These are phyloP conservation scores for Paracamarosporium sp. DNA, from an alignment of 2,329 filamentous ascomycete genomes.

Conservation along the genomic window DNA sequence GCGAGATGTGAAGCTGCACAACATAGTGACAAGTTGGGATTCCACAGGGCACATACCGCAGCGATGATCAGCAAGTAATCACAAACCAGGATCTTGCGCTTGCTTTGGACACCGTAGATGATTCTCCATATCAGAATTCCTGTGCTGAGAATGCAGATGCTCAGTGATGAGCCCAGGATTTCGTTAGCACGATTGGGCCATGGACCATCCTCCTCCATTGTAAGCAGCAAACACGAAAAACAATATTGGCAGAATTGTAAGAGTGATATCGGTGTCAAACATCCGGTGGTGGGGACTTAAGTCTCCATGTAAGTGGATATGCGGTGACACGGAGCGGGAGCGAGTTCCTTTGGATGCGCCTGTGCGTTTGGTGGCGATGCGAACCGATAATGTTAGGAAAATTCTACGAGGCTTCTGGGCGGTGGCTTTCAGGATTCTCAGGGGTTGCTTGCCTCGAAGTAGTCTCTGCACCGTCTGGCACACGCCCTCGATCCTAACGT, in stretches of 20 bases:
- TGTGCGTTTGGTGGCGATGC: neutral
- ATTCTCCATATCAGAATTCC: slow-evolving; percentile 28
- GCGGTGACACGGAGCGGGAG: neutral
- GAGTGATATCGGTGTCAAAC: neutral
- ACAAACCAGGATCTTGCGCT: slow-evolving; percentile 28
- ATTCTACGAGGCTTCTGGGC: neutral
- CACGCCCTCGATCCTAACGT: neutral
- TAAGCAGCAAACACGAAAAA: neutral
- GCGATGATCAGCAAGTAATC: slow-evolving; percentile 31
- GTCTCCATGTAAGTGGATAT: neutral
- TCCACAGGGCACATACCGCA: slow-evolving; percentile 22
- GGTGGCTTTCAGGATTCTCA: neutral
- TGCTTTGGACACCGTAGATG: slow-evolving; percentile 21
- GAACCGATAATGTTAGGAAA: neutral
- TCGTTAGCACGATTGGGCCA: slow-evolving; percentile 24
- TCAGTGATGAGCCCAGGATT: slow-evolving; percentile 22
- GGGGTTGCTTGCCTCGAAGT: neutral
- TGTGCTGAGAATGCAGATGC: slow-evolving; percentile 23
- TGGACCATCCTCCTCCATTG: slow-evolving; percentile 18
- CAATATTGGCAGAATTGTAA: neutral
- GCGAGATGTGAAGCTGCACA: neutral
- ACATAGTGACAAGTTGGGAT: neutral
- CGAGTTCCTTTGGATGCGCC: neutral
- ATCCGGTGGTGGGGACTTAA: slow-evolving; percentile 2
- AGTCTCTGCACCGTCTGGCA: neutral